Evolutionary conservation across 495 filamentous ascomycete species (phyloP), one percentile per base, ranked within the genome.

Genomic region (Daldinia decipiens): DNA sequence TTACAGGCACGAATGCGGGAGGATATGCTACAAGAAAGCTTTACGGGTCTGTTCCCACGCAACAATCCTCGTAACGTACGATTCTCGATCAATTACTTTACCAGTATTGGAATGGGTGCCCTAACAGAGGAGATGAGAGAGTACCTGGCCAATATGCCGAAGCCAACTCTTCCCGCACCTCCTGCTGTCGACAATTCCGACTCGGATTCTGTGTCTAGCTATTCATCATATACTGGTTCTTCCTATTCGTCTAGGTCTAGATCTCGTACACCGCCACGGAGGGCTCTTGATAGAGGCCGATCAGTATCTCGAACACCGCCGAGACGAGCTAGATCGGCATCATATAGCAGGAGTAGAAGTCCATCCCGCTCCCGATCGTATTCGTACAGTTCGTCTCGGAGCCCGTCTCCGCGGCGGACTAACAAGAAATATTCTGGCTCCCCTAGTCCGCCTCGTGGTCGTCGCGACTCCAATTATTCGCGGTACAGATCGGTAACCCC

Each of bases 21-120:
- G 69, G 90, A 94, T 13, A 83, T 88, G 32, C 83, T 97, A 13
- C 90, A 90, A 60, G 87, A 92, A 52, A 91, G 88, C 74, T 90
- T 96, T 65, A 86, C 91, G 31, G 95, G 96, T 56, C 81, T 99
- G 8, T 99, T 99, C 86, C 96, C 95, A 0, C 89, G 79, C 36
- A 93, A 98, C 74, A 92, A 95, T 74, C 88, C 93, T 7, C 88
- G 91, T 62, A 93, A 97, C 79, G 95, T 93, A 13, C 89, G 95
- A 47, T 99, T 99, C 84, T 92, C 95, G 19, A 96, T 98, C 88
- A 99, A 99, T 79, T 99, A 97, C 82, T 98, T 98, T 79, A 99
- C 95, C 7, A 93, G 92, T 71, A 95, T 99, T 77, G 93, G 93
- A 65, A 94, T 99, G 90, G 95, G 95, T 79, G 88, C 85, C 32